Evolutionary conservation across 2,329 filamentous ascomycete genomes (phyloP).

Genomic region (Tolypocladium tundrense): DNA sequence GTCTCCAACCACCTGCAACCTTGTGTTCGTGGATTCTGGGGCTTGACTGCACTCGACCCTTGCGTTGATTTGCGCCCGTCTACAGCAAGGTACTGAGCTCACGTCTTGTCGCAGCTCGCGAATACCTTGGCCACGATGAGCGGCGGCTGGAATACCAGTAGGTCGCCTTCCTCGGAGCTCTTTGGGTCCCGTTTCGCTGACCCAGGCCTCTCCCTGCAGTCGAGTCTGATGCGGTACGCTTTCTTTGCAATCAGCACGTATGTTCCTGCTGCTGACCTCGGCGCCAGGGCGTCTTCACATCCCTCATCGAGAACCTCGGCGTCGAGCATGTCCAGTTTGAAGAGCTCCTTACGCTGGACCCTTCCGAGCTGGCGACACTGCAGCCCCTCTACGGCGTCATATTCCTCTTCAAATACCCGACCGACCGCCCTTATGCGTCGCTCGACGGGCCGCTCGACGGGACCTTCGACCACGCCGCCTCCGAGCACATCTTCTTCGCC

Average conservation of each 20-base stretch:
- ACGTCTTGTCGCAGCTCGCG: background rate
- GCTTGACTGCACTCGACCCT: background rate
- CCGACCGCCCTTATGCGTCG: constrained; percentile 50
- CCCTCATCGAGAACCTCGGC: constrained; percentile 81
- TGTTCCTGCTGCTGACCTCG: background rate
- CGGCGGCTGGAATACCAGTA: constrained; percentile 89
- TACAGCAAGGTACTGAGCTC: background rate
- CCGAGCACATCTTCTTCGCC: constrained; percentile 82
- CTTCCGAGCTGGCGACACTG: constrained; percentile 58
- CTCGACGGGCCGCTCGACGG: constrained; percentile 67
- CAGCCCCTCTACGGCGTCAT: constrained; percentile 89
- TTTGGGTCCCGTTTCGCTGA: constrained; percentile 1
- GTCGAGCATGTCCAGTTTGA: constrained; percentile 94
- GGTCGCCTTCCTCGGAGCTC: constrained; percentile 15
- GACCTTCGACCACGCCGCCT: constrained; percentile 63
- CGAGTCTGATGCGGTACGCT: constrained; percentile 82
- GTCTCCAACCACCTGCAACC: background rate
- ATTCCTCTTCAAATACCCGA: constrained; percentile 96
- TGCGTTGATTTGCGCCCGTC: background rate
- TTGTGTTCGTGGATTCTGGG: background rate
- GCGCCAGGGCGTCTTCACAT: constrained; percentile 82
- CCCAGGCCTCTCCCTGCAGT: constrained; percentile 33
- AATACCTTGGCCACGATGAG: constrained; percentile 40
- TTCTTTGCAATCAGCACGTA: constrained; percentile 1
- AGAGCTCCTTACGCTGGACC: constrained; percentile 83